These are phyloP conservation scores for Termitomyces sp. DNA, from an alignment of 768 basidiomycete species.

Conservation along the genomic window DNA sequence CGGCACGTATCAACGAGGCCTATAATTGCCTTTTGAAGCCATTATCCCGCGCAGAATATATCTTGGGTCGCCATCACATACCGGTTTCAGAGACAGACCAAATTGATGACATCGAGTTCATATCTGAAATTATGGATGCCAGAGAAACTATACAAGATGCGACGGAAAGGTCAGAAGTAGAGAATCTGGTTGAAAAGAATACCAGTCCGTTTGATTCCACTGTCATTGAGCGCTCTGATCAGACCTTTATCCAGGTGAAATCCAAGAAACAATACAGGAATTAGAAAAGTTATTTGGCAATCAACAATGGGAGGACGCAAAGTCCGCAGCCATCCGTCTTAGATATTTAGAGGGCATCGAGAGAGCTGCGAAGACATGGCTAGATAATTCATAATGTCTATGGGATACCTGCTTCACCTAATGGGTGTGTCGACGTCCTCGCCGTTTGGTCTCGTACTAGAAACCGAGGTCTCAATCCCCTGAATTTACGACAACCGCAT, in stretches of 20 bases:
- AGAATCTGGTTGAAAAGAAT: constrained; percentile 48
- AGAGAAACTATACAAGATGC: constrained; percentile 75
- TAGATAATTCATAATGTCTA: constrained; percentile 19
- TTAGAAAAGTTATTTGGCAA: constrained; percentile 45
- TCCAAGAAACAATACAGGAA: constrained; percentile 35
- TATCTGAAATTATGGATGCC: constrained; percentile 74
- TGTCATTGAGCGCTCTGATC: background rate
- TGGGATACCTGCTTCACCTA: background rate
- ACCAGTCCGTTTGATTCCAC: constrained; percentile 24
- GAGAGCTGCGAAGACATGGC: constrained; percentile 40
- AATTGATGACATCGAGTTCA: constrained; percentile 62
- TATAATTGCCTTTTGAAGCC: constrained; percentile 75
- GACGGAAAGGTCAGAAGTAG: constrained; percentile 40
- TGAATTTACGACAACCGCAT: background rate
- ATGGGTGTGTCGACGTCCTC: background rate
- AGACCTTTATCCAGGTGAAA: constrained; percentile 38
- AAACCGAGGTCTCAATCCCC: background rate
- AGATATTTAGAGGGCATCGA: constrained; percentile 68
- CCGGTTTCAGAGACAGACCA: constrained; percentile 65
- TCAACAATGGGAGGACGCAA: constrained; percentile 53
- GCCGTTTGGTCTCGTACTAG: background rate
- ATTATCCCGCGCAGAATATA: constrained; percentile 73
- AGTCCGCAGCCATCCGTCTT: constrained; percentile 57
- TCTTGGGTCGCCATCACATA: constrained; percentile 59
- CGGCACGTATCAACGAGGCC: constrained; percentile 76